Conservation (phyloP, 495 filamentous ascomycete genomes). For the Talaromyces ruber region DNA sequence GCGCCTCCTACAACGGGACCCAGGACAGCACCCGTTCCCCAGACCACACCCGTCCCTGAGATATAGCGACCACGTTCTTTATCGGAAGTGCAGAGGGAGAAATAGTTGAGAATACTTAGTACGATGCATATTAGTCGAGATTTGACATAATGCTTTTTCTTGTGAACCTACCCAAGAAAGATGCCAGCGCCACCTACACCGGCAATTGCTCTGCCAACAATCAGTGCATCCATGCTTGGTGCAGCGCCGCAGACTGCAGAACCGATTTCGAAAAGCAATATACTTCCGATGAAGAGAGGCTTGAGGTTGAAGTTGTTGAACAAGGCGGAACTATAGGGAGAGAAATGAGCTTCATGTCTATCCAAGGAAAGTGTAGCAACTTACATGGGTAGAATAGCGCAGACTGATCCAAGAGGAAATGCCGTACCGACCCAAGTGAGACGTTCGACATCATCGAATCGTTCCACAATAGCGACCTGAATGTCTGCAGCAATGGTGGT, state of each 20-base stretch:
- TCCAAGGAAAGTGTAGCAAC: background rate
- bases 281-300: constrained; percentile 31
- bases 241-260: constrained; percentile 40
- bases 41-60: constrained; percentile 21
- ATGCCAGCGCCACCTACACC: constrained; percentile 34
- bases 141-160: background rate
- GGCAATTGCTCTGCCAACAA: constrained; percentile 29
- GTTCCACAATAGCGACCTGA: constrained; percentile 41
- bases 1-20: constrained; percentile 33
- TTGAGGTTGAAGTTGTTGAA: constrained; percentile 43
- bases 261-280: constrained; percentile 35
- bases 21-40: constrained; percentile 38
- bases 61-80: constrained; percentile 28
- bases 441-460: constrained; percentile 41
- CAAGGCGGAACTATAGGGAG: background rate
- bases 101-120: constrained; percentile 15
- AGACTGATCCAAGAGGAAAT: constrained; percentile 20
- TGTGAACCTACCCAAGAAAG: constrained; percentile 2
- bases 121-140: background rate
- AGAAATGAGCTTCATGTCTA: background rate
- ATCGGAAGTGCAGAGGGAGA: constrained; percentile 20
- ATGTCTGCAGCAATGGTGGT: constrained; percentile 55
- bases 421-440: constrained; percentile 48
- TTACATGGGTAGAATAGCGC: background rate
- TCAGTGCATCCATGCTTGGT: constrained; percentile 30